Evolutionary conservation across 1,139 yeast genomes (phyloP), one percentile per base, ranked within the genome.

Genomic region (Taiozyma sp.): DNA sequence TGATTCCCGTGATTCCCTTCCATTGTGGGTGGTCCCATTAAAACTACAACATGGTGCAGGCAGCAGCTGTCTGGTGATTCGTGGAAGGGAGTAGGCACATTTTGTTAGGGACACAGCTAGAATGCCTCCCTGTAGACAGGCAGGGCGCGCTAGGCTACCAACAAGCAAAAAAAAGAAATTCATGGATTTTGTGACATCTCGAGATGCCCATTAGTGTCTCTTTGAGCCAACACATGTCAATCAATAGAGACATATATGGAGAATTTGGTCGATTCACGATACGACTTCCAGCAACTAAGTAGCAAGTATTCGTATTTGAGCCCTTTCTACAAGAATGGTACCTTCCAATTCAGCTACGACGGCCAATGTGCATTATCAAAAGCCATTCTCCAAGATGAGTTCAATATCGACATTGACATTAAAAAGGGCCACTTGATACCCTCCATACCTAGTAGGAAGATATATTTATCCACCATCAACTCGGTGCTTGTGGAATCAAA

Each of bases 281-380:
- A 46, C 29, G 42, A 46, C 22, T 46, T 46, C 29, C 14, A 21
- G 4, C 28, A 42, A 44, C 41, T 46, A 22, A 26, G 42, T 14
- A 7, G 16, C 4, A 21, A 32, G 19, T 44, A 49, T 44, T 43
- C 45, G 2, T 42, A 42, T 16, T 28, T 49, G 24, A 34, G n/a
- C n/a, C 41, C 37, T 3, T 46, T 30, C 21, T 21, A 43, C 40
- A 35, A 24, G 6, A 26, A 26, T 22, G 28, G 41, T 21, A 43
- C 9, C 7, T 13, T 14, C 28, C 42, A 39, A 24, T 58, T 53
- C 46, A 48, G 54, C 6, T 47, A 49, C 8, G 44, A 43, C 6
- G 62, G 62, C 2, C 58, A 57, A 40, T 53, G 52, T 34, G 52
- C 53, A 4, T 46, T 61, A 14, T 53, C 62, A 5, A 53, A 42